Base-by-base conservation (phyloP, 768 basidiomycete genomes). In the Fomitopsis pulvina region DNA sequence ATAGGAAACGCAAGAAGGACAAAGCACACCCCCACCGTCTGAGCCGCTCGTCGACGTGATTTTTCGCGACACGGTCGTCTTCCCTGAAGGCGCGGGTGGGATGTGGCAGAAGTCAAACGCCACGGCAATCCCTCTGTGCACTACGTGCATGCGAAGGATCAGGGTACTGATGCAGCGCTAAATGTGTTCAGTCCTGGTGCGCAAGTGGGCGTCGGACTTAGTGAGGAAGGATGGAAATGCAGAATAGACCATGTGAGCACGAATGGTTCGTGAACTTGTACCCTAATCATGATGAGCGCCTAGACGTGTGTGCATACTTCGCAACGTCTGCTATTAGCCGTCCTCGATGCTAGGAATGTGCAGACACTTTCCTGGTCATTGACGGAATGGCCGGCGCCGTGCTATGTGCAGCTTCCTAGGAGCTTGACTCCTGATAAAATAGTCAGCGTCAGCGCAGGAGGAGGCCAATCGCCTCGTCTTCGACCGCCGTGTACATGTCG, bases 271-370 rank as follows among this genome's bases (percentile, higher is more conserved):
- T 42, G 27, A 29, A 2, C 24, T 21, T 44, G 10, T 27, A n/a
- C 9, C 3, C n/a, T 22, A 4, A 32, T 39, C 2, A 47, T 20
- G 11, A 10, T 30, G 6, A 6, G 41, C 41, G 22, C 38, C 39
- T 56, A 88, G 85, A 87, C 87, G 84, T 78, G 81, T 14, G 80
- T 88, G 78, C 89, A 92, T 64, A 90, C 88, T 1, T 84, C 85
- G 0, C 90, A 92, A 59, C 90, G 91, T 54, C 72, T 90, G 39
- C 76, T 92, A 21, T 90, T 88, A 12, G 87, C 88, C 0, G 71
- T 90, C n/a, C 71, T 92, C 4, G 87, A 91, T 59, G 71, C 73
- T 21, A 69, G 67, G 3, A 65, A 77, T 27, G 70, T 90, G 24
- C 79, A 80, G 6, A 92, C 90, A 2, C 73, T 90, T 20, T 84